Evolutionary conservation across 306 rosid species (phyloP).

Genomic region (Castanospermum australe): DNA sequence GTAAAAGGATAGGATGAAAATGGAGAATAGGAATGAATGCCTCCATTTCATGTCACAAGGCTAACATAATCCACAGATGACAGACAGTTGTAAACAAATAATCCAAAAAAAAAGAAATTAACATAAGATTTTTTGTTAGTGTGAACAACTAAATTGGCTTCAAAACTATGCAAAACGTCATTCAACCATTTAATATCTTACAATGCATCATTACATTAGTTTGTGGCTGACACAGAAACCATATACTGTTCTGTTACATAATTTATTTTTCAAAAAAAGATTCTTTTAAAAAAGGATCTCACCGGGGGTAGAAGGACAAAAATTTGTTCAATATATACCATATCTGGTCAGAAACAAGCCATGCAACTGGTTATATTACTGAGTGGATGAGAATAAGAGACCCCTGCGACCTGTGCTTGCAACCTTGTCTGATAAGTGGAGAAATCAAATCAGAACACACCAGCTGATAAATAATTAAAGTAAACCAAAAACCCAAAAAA

Average conservation of each 20-base stretch:
- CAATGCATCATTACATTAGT: not conserved
- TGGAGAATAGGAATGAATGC: not conserved
- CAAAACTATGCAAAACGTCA: not conserved
- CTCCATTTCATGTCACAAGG: not conserved
- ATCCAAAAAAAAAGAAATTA: not conserved
- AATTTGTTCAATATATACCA: constrained; percentile 43
- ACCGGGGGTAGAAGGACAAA: not conserved
- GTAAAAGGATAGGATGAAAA: not conserved
- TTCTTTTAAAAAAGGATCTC: not conserved
- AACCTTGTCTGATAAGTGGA: constrained; percentile 76
- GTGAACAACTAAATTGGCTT: not conserved
- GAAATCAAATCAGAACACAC: constrained; percentile 7
- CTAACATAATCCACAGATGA: not conserved
- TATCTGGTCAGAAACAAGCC: constrained; percentile 88
- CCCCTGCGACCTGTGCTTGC: constrained; percentile 99
- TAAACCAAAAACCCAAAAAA: not conserved
- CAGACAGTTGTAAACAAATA: not conserved
- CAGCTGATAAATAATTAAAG: not conserved
- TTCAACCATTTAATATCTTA: not conserved
- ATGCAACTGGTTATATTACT: constrained; percentile 74
- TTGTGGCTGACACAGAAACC: not conserved
- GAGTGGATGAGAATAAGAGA: constrained; percentile 91
- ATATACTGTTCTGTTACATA: no score
- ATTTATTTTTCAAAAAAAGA: no score
- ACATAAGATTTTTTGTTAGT: not conserved